These are phyloP conservation scores for Hypoxylon fragiforme DNA, from an alignment of 495 filamentous ascomycete species.

Conservation along the genomic window DNA sequence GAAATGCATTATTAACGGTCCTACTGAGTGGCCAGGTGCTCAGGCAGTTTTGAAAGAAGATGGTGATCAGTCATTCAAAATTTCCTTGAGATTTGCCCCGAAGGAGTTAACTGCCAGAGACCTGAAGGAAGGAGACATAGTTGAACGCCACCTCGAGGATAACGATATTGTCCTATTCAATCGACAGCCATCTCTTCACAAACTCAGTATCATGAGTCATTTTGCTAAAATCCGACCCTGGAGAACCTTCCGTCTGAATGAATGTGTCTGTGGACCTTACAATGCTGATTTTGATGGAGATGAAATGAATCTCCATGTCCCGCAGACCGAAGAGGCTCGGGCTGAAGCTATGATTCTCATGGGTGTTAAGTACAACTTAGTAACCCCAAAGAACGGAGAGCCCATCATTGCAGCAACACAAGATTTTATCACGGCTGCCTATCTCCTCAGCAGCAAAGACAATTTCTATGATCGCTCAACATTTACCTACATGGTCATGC, in stretches of 20 bases:
- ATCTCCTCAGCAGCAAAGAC: slow-evolving; percentile 89
- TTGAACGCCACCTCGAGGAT: slow-evolving; percentile 94
- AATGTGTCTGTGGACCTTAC: slow-evolving; percentile 97
- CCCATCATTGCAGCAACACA: slow-evolving; percentile 98
- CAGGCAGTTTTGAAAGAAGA: slow-evolving; percentile 72
- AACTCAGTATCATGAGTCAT: slow-evolving; percentile 95
- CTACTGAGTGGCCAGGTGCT: slow-evolving; percentile 80
- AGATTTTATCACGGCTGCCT: slow-evolving; percentile 96
- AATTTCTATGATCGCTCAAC: slow-evolving; percentile 84
- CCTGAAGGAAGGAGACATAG: slow-evolving; percentile 80
- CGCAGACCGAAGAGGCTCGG: slow-evolving; percentile 95
- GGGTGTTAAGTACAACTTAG: slow-evolving; percentile 96
- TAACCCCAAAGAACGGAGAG: slow-evolving; percentile 95
- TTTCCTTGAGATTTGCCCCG: slow-evolving; percentile 73
- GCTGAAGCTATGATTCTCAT: slow-evolving; percentile 94
- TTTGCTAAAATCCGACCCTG: slow-evolving; percentile 90
- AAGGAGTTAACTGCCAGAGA: slow-evolving; percentile 67
- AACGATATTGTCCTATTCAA: slow-evolving; percentile 98
- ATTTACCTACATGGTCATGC: slow-evolving; percentile 87
- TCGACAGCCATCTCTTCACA: slow-evolving; percentile 95
- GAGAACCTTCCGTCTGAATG: slow-evolving; percentile 95
- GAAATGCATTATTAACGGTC: slow-evolving; percentile 70
- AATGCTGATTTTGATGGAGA: slow-evolving; percentile 99
- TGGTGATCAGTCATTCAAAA: slow-evolving; percentile 56
- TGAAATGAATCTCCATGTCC: slow-evolving; percentile 98